Percentiles rank a stretch among this genome's conserved stretches.
phyloP scores from a whole-genome alignment of 2,329 filamentous ascomycete genomes.

The Colletotrichum musae region DNA sequence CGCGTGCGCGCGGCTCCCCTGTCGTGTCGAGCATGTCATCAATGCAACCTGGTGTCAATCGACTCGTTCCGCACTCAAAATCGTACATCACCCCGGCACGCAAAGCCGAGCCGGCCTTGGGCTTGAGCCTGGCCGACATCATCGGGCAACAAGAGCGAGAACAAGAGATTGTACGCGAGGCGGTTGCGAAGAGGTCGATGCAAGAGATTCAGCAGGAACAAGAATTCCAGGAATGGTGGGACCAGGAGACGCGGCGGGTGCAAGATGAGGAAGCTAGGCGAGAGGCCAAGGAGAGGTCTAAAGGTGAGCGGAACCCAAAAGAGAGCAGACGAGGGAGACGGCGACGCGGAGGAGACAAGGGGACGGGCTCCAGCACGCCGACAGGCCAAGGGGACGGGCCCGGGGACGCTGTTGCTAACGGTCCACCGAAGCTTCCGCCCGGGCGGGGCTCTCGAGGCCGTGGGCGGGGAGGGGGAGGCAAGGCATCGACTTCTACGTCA shows the following conservation, averaged over 20 bases:
- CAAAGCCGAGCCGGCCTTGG: conserved; percentile 74
- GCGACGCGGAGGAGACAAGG: conserved; percentile 47
- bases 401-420: conserved; percentile 11
- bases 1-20: conserved; percentile 55
- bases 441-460: conserved; percentile 26
- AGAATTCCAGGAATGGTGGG: conserved; percentile 97
- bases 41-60: conserved; percentile 53
- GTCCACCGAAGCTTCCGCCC: conserved; percentile 14
- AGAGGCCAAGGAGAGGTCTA: conserved; percentile 58
- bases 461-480: conserved; percentile 36
- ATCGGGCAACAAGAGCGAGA: conserved; percentile 89
- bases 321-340: conserved; percentile 36
- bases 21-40: conserved; percentile 46
- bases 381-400: conserved; percentile 7
- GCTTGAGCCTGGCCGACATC: conserved; percentile 88
- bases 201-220: conserved; percentile 98
- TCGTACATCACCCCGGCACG: conserved; percentile 71
- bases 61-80: conserved; percentile 72
- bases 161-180: conserved; percentile 85
- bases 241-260: conserved; percentile 82
- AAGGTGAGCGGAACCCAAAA: conserved; percentile 53
- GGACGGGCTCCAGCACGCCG: conserved; percentile 4
- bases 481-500: conserved; percentile 20
- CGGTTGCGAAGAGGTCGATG: conserved; percentile 87
- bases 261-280: conserved; percentile 72